Conservation (phyloP, 164 flowering plant genomes). For the Dillenia suffruticosa region DNA sequence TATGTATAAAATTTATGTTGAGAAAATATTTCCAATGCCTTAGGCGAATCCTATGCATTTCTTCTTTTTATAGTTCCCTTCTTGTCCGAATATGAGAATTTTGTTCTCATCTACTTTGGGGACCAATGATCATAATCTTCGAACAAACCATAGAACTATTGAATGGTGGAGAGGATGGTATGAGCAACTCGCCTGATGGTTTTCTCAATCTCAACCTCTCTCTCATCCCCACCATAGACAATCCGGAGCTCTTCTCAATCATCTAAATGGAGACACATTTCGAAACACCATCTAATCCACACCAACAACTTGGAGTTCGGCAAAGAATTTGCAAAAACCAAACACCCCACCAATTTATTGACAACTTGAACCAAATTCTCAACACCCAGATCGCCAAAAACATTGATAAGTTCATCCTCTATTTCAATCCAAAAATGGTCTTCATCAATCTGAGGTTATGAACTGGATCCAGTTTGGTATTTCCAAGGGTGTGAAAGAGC, state of each 20-base stretch:
- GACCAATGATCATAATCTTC: too few species aligned
- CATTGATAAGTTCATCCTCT: too few species aligned
- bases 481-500: background rate
- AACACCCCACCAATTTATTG: background rate
- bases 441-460: background rate
- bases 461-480: constrained; percentile 1
- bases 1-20: too few species aligned
- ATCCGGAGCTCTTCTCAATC: too few species aligned
- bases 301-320: background rate
- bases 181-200: constrained; percentile 1
- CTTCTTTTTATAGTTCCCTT: too few species aligned
- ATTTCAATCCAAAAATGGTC: too few species aligned
- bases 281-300: background rate
- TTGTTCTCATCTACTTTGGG: too few species aligned
- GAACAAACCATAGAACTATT: too few species aligned
- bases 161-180: background rate
- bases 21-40: too few species aligned
- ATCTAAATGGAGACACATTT: constrained; percentile 1
- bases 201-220: constrained; percentile 2
- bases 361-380: background rate
- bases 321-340: constrained; percentile 1
- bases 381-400: background rate
- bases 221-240: background rate
- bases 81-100: too few species aligned
- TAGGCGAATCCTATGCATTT: too few species aligned